These are phyloP conservation scores for Huntiella bhutanensis DNA, from an alignment of 2,329 filamentous ascomycete genomes.

Conservation along the genomic window DNA sequence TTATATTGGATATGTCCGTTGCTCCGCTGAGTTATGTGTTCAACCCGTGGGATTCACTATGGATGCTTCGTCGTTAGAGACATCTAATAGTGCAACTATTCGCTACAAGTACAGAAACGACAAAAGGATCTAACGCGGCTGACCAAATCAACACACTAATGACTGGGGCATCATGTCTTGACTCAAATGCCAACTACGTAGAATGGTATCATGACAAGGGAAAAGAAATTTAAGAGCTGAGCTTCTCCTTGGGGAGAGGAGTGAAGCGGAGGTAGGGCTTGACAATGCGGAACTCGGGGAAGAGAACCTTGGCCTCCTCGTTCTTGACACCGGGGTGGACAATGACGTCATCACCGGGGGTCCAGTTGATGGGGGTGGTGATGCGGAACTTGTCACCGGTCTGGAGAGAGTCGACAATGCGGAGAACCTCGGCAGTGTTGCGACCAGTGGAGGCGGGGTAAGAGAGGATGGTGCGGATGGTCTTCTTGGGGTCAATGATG, in stretches of 20 bases:
- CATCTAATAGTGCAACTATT: not conserved
- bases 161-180: not conserved
- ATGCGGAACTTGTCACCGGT: slow-evolving; percentile 74
- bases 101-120: slow-evolving; percentile 2
- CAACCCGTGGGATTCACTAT: too few species aligned
- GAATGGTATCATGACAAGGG: not conserved
- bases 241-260: slow-evolving; percentile 37
- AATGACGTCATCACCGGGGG: slow-evolving; percentile 76
- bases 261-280: slow-evolving; percentile 63
- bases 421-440: slow-evolving; percentile 62
- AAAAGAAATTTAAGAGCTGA: slow-evolving; percentile 16
- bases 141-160: not conserved
- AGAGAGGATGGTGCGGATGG: slow-evolving; percentile 76
- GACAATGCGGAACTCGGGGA: slow-evolving; percentile 53
- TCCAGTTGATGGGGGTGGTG: slow-evolving; percentile 82
- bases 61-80: not conserved
- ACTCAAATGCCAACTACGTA: not conserved
- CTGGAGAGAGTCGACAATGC: slow-evolving; percentile 62
- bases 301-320: slow-evolving; percentile 72
- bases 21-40: too few species aligned
- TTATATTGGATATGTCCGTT: too few species aligned
- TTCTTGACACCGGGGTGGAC: slow-evolving; percentile 69
- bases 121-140: too few species aligned
- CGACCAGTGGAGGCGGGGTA: slow-evolving; percentile 84
- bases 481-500: slow-evolving; percentile 86